Conservation (phyloP, 768 basidiomycete genomes). For the Tricholoma saponaceum region DNA sequence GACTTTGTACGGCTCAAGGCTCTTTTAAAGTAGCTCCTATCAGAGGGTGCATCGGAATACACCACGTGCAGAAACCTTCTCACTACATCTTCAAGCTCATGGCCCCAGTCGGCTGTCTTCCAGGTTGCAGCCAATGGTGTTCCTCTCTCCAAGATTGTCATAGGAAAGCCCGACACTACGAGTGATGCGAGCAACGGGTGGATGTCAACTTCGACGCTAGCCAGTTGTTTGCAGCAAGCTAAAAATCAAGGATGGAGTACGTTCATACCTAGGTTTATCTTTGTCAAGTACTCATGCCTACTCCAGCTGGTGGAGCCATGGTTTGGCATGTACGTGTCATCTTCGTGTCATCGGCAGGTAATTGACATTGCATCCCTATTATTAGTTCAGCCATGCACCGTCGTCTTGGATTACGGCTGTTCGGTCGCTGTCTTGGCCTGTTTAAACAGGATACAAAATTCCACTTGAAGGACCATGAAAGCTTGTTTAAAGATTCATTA, state of each 20-base stretch:
- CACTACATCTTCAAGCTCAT: constrained; percentile 50
- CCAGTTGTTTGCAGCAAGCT: constrained; percentile 57
- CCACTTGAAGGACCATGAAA: neutral
- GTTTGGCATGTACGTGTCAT: constrained; percentile 31
- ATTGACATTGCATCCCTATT: constrained; percentile 3
- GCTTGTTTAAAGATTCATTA: too few relatives aligned
- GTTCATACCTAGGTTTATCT: constrained; percentile 19
- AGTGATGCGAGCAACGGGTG: constrained; percentile 58
- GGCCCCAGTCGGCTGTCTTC: constrained; percentile 60
- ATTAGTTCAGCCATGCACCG: constrained; percentile 24
- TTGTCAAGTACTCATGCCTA: neutral
- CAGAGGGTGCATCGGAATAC: constrained; percentile 63
- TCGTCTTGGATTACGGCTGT: constrained; percentile 32
- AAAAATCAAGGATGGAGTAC: constrained; percentile 64
- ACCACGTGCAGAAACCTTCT: constrained; percentile 60
- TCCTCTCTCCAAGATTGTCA: constrained; percentile 59
- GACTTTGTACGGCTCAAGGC: neutral
- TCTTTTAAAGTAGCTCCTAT: constrained; percentile 2
- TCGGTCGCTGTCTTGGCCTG: constrained; percentile 28
- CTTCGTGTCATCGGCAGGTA: neutral
- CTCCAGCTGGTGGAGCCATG: constrained; percentile 32
- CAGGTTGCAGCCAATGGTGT: constrained; percentile 59
- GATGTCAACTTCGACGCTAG: constrained; percentile 53
- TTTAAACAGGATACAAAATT: constrained; percentile 13
- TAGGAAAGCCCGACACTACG: constrained; percentile 64